Evolutionary conservation across 352 stramenopile species (phyloP), one percentile per base, ranked within the genome.

Genomic region (Plasmopara viticola): DNA sequence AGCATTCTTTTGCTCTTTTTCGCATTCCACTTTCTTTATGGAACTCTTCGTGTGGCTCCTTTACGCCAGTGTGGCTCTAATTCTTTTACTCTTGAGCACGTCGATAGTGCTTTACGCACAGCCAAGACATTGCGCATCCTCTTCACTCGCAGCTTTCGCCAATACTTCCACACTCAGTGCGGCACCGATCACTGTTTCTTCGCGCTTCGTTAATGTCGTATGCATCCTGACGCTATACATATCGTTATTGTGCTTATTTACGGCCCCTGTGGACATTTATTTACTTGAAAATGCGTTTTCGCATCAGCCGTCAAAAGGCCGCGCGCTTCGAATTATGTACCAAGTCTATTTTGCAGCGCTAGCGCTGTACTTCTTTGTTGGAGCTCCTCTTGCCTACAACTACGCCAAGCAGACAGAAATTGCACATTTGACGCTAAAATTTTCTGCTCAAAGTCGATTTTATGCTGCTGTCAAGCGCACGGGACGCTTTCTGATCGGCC

Each of bases 341-440:
- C 67, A 74, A 38, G 66, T 90, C 2, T 89, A 86, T 56, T 85
- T 94, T 34, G 73, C 68, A 10, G 53, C 61, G 0, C 54, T 94
- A 12, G 72, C 70, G 13, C 50, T 70, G 3, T 89, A 89, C 60
- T 84, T 70, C 33, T 89, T 90, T 45, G 40, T 89, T 2, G 70
- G 74, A 8, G 82, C 80, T 31, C 83, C 83, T 29, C 74, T 94
- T 15, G 75, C 83, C 20, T 94, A 77, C 55, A 84, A 90, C 56
- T 94, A 91, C 55, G 78, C 83, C 6, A 82, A 83, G 20, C 78
- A 94, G 56, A 91, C 78, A 20, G 83, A 91, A 58, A 83, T 94
- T 50, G 77, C 81, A 44, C 84, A 90, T 52, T 67, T 94, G 53
- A 94, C 84, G 33, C 56, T 89, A 40, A 67, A 67, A 13, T 90